Evolutionary conservation across 1,139 yeast genomes (phyloP).

Genomic region (Scheffersomyces insectosa): DNA sequence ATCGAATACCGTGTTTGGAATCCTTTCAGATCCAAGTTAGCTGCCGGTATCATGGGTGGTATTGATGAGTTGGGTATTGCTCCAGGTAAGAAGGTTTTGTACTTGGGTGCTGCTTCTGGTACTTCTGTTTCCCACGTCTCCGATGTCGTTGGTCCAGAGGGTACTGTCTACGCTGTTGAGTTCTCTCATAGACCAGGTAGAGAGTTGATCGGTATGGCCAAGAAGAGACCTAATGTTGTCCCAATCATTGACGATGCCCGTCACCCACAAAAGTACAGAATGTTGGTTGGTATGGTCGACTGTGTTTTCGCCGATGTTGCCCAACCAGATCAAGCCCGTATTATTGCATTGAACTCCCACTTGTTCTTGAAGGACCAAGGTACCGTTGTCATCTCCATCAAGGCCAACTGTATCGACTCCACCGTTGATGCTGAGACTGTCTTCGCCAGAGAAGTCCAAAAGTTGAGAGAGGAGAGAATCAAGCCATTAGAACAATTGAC

Average conservation of each 20-base stretch:
- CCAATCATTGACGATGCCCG: slow-evolving; percentile 99
- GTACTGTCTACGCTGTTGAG: slow-evolving; percentile 97
- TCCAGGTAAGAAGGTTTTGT: slow-evolving; percentile 96
- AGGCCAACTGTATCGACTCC: slow-evolving; percentile 99
- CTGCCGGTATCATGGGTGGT: slow-evolving; percentile 99
- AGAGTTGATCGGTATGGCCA: slow-evolving; percentile 98
- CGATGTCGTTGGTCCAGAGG: slow-evolving; percentile 98
- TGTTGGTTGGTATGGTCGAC: slow-evolving; percentile 98
- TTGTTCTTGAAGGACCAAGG: slow-evolving; percentile 98
- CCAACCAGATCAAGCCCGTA: slow-evolving; percentile 99
- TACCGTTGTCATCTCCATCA: slow-evolving; percentile 96
- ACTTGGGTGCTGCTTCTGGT: slow-evolving; percentile 99
- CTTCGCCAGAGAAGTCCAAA: slow-evolving; percentile 98
- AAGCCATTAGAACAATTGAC: slow-evolving; percentile 98
- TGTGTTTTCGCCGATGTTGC: slow-evolving; percentile 99
- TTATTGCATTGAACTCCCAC: slow-evolving; percentile 96
- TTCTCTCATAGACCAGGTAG: slow-evolving; percentile 99
- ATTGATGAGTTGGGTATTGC: slow-evolving; percentile 94
- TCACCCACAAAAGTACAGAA: slow-evolving; percentile 99
- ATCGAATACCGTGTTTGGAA: slow-evolving; percentile 99
- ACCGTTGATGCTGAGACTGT: slow-evolving; percentile 99
- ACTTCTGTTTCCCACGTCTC: slow-evolving; percentile 98
- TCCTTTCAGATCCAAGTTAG: slow-evolving; percentile 99
- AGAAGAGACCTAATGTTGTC: slow-evolving; percentile 98
- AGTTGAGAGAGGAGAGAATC: slow-evolving; percentile 97